Evolutionary conservation across 2,329 filamentous ascomycete genomes (phyloP), one percentile per base, ranked within the genome.

Genomic region (Aspergillus alliaceus): DNA sequence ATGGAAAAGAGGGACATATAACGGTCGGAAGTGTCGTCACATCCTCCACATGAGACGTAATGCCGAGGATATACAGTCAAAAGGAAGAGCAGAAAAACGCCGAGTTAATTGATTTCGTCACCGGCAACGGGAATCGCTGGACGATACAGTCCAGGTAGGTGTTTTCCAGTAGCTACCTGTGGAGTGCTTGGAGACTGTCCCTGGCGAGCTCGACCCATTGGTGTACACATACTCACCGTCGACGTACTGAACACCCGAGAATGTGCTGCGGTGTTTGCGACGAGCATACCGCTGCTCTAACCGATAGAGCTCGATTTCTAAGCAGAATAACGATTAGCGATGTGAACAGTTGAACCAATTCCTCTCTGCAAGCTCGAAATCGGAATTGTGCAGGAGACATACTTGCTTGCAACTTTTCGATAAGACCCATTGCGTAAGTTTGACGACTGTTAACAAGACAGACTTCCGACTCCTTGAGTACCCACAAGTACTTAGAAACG

Each of bases 241-340:
- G 63, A 97, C 90, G 76, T 98, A 98, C 73, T 90, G 84, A 29
- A 92, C 93, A 69, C 91, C 92, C 71, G 90, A 87, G 75, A 96
- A 96, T 59, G 90, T 95, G 54, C 88, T 93, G 74, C 93, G 91
- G 67, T 93, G 90, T 69, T 93, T 91, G 73, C 91, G 89, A 69
- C 90, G 90, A 51, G 93, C 96, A 82, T 98, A 98, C 68, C 91
- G 89, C 80, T 97, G 89, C 80, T 98, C 93, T 65, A 98, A 88
- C 50, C 92, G 90, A 82, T 96, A 95, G 70, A 98, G 86, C 82
- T 98, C 92, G 69, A 96, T 81, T 66, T 77, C 81, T 90, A 86
- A 59, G 44, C 18, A 40, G 24, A 48, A 51, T 20, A n/a, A 35
- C 29, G 46, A 55, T 64, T 62, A 60, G 56, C 20, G 22, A 51